These are phyloP conservation scores for Beauveria sp. DNA, from an alignment of 2,329 filamentous ascomycete species.

Conservation along the genomic window DNA sequence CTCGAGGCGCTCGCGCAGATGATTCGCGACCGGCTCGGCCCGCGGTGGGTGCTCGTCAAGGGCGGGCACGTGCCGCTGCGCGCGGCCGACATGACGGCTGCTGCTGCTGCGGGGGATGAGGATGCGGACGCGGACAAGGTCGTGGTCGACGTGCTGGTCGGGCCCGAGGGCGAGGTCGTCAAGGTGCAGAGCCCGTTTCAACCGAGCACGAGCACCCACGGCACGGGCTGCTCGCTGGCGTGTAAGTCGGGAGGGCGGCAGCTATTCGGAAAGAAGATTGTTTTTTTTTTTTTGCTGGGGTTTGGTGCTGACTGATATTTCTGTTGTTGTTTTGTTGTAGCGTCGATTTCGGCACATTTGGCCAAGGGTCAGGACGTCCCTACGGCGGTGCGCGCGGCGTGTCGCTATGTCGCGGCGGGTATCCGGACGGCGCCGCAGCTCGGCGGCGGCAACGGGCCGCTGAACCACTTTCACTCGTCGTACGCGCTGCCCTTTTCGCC, in stretches of 20 bases:
- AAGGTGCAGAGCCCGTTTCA: conserved; percentile 66
- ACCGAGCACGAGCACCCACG: conserved; percentile 75
- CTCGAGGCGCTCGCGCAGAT: conserved; percentile 60
- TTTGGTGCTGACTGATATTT: not conserved
- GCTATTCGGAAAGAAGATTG: no score
- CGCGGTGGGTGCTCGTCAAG: conserved; percentile 78
- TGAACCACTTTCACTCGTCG: conserved; percentile 72
- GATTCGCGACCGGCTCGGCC: conserved; percentile 57
- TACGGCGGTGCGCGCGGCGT: conserved; percentile 58
- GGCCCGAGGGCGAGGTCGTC: conserved; percentile 45
- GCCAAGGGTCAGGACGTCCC: conserved; percentile 50
- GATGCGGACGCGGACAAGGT: conserved; percentile 53
- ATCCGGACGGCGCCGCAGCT: conserved; percentile 57
- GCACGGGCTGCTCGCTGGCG: conserved; percentile 88
- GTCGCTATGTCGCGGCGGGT: conserved; percentile 62
- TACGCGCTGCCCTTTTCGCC: conserved; percentile 61
- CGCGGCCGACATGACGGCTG: conserved; percentile 48
- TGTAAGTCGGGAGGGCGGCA: conserved; percentile 44
- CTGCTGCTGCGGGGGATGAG: conserved; percentile 49
- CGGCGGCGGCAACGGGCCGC: conserved; percentile 61
- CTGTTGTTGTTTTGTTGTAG: conserved; percentile 24
- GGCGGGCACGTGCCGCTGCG: conserved; percentile 70
- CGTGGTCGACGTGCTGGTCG: conserved; percentile 72
- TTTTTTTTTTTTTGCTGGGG: not conserved
- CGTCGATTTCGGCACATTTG: conserved; percentile 69